These are phyloP conservation scores for Calonectria pseudoturangicola DNA, from an alignment of 2,329 filamentous ascomycete species.

Conservation along the genomic window DNA sequence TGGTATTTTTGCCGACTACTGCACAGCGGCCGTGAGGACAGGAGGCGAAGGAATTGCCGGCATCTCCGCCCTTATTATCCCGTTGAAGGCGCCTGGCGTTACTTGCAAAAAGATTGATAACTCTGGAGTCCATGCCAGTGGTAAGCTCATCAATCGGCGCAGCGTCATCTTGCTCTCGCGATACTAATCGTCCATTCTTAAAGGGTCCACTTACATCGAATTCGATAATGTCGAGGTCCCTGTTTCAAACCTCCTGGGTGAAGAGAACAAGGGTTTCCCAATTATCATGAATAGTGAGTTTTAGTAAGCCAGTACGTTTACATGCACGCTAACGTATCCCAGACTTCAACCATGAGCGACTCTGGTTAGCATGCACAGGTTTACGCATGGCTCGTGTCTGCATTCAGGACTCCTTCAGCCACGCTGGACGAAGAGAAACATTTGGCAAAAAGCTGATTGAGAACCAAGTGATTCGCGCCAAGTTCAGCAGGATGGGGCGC, in stretches of 20 bases:
- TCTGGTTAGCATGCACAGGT: slow-evolving; percentile 73
- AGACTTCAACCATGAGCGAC: slow-evolving; percentile 75
- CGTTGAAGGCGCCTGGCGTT: slow-evolving; percentile 32
- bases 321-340: not conserved
- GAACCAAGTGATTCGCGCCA: slow-evolving; percentile 76
- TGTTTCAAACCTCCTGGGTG: slow-evolving; percentile 36
- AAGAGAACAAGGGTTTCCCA: slow-evolving; percentile 43
- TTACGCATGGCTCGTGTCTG: slow-evolving; percentile 75
- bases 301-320: not conserved
- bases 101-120: slow-evolving; percentile 40
- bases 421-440: slow-evolving; percentile 71
- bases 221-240: slow-evolving; percentile 45
- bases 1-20: slow-evolving; percentile 42
- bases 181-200: not conserved
- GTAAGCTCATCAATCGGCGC: slow-evolving; percentile 6
- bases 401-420: slow-evolving; percentile 69
- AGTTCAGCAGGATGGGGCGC: slow-evolving; percentile 74
- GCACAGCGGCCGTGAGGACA: slow-evolving; percentile 43
- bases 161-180: not conserved
- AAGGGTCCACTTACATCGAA: slow-evolving; percentile 43
- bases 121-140: slow-evolving; percentile 40
- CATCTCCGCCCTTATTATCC: slow-evolving; percentile 41
- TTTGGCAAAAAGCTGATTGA: slow-evolving; percentile 75
- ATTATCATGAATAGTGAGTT: slow-evolving; percentile 44
- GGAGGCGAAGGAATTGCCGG: slow-evolving; percentile 35